Base-by-base conservation (phyloP, 257 asterid genomes). In the Nicotiana otophora region DNA sequence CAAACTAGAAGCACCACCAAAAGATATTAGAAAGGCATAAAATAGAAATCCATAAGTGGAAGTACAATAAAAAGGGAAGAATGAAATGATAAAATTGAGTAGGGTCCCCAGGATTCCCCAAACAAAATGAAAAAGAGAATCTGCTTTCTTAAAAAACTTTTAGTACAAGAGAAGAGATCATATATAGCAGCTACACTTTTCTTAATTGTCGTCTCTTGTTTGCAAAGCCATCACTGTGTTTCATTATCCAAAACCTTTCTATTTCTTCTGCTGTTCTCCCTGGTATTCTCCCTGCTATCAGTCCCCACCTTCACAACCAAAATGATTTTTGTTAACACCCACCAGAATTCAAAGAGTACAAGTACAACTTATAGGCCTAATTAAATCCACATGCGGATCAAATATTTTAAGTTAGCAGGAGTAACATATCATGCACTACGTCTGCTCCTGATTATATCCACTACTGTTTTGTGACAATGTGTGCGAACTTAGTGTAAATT, bases 211-310 rank as follows among this genome's bases (percentile, higher is more conserved):
- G 60, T 62, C 46, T 82, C 82, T 53, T 87, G 79, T 77, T 74
- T 63, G 87, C 86, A 82, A 85, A 88, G 3, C 34, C 83, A 23
- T 86, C 82, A 58, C 80, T 67, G 51, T 89, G 90, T 79, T 42
- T 92, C 92, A 87, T 90, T 74, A 87, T 15, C 97, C 97, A 92
- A 85, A 90, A 92, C 81, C 92, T 92, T 74, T 92, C 90, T 61
- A 91, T 87, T 62, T 92, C 94, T 76, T 87, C 90, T 20, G 95
- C 89, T 63, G 55, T 92, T 74, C 92, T 88, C 7, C 95, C 95
- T 4, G 97, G 97, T 58, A 91, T 78, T 83, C 95, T 87, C 81
- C 97, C 97, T 19, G 95, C 97, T 84, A 91, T 92, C 78, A 92
- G 78, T 14, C 30, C 90, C 97, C 97, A 92, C 91, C 97, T 91